Conservation (phyloP, 2,329 filamentous ascomycete species). For the Paecilomyces sp. region DNA sequence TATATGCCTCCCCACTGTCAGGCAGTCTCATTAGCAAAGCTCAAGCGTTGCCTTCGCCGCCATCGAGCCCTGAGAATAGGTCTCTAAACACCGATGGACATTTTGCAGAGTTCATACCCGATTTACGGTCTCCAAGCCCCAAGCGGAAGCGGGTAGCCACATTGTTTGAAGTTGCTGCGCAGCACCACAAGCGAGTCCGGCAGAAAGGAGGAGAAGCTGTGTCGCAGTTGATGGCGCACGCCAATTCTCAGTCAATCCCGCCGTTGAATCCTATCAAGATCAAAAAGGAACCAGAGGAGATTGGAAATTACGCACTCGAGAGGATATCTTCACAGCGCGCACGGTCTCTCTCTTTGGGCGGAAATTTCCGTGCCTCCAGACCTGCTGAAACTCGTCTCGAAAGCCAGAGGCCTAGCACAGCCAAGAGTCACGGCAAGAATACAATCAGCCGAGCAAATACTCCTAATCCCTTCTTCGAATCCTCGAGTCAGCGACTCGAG, state of each 20-base stretch:
- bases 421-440: slow-evolving; percentile 11
- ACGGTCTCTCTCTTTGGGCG: slow-evolving; percentile 25
- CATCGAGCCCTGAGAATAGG: slow-evolving; percentile 12
- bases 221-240: slow-evolving; percentile 31
- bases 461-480: slow-evolving; percentile 19
- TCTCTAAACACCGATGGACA: slow-evolving; percentile 7
- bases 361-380: slow-evolving; percentile 16
- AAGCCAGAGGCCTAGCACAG: slow-evolving; percentile 13
- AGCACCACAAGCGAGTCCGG: slow-evolving; percentile 33
- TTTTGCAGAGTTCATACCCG: slow-evolving; percentile 30
- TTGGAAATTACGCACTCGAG: slow-evolving; percentile 19
- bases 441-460: slow-evolving; percentile 10
- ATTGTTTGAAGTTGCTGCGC: slow-evolving; percentile 33
- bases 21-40: slow-evolving; percentile 24
- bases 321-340: slow-evolving; percentile 20
- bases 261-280: slow-evolving; percentile 23
- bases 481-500: slow-evolving; percentile 6
- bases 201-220: slow-evolving; percentile 33
- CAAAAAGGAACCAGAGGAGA: slow-evolving; percentile 30
- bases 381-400: slow-evolving; percentile 10
- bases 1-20: slow-evolving; percentile 31
- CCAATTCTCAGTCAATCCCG: slow-evolving; percentile 19
- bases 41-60: slow-evolving; percentile 26
- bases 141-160: slow-evolving; percentile 37
- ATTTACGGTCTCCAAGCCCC: slow-evolving; percentile 31